Conservation (phyloP, 2,329 filamentous ascomycete species). For the Aspergillus persii region DNA sequence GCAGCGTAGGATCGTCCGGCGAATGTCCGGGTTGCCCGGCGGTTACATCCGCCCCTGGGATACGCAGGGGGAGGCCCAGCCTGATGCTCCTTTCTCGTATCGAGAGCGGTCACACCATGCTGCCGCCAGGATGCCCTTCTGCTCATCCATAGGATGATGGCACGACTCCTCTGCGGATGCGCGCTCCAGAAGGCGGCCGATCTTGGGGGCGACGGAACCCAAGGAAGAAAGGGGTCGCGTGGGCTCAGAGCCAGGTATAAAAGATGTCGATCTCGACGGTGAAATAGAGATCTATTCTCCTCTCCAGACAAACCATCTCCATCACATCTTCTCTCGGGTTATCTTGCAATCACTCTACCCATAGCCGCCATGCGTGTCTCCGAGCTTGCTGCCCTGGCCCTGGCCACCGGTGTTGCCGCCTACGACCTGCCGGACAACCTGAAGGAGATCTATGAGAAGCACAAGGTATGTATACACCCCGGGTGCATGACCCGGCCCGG, state of each 20-base stretch:
- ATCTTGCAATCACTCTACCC: neutral
- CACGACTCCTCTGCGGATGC: neutral
- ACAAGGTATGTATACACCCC: conserved; percentile 12
- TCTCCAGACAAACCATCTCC: neutral
- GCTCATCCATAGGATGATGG: neutral
- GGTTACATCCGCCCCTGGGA: neutral
- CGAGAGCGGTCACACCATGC: neutral
- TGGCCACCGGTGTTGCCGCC: neutral
- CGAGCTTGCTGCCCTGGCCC: neutral
- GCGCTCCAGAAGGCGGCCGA: neutral
- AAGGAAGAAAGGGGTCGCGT: neutral
- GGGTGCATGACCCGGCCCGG: neutral
- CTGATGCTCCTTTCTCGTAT: neutral
- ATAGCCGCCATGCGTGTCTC: neutral
- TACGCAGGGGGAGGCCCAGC: neutral
- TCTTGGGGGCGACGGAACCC: neutral
- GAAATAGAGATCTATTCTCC: neutral
- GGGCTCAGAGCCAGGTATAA: neutral
- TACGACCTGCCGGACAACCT: conserved; percentile 19
- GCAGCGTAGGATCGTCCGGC: neutral
- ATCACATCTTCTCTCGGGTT: too few relatives aligned
- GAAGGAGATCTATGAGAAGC: conserved; percentile 18
- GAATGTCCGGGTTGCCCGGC: neutral
- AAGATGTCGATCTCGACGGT: neutral
- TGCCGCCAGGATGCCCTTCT: too few relatives aligned